Evolutionary conservation across 2,329 filamentous ascomycete species (phyloP), one percentile per base, ranked within the genome.

Genomic region (Thelonectria olida): DNA sequence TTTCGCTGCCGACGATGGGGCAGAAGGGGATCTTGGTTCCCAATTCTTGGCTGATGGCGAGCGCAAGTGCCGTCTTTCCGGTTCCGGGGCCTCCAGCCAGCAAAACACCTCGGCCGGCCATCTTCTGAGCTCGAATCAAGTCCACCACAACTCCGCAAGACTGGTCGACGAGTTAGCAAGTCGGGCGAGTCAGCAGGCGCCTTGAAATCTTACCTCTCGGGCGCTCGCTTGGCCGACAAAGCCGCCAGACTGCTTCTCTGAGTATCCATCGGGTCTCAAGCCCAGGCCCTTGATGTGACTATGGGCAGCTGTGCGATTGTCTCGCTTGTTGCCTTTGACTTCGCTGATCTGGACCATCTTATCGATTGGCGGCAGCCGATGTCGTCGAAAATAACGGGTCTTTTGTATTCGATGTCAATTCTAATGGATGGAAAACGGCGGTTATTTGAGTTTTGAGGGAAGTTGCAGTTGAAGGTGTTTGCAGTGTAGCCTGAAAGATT

Each of bases 1-100:
- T 91, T 80, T 99, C 96, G 83, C 94, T 97, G 71, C 94, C 96
- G 54, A 97, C 96, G 75, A 99, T 98, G 38, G 95, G 94, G 79
- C 96, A 97, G 78, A 99, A 99, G 7, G 96, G 96, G 58, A 99
- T 97, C 83, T 97, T 98, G 50, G 94, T 97, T 70, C 96, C 96
- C 67, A 99, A 85, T 79, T 99, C 96, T 80, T 98, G 96, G 78
- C 93, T 97, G 70, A 99, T 92, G 49, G 96, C 96, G 63, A 98
- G 87, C 49, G 96, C 96, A 66, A 99, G 88, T 25, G 96, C 96
- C 25, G 96, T 99, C 84, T 99, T 99, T 78, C 96, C 96, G 1
- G 96, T 98, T 63, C 94, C 96, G 27, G 96, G 96, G 7, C 96
- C 96, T 72, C 96, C 96, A 50, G 96, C 95, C 54, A 99, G 88